phyloP scores from a whole-genome alignment of 164 flowering plant genomes.

The Stephania cephalantha region DNA sequence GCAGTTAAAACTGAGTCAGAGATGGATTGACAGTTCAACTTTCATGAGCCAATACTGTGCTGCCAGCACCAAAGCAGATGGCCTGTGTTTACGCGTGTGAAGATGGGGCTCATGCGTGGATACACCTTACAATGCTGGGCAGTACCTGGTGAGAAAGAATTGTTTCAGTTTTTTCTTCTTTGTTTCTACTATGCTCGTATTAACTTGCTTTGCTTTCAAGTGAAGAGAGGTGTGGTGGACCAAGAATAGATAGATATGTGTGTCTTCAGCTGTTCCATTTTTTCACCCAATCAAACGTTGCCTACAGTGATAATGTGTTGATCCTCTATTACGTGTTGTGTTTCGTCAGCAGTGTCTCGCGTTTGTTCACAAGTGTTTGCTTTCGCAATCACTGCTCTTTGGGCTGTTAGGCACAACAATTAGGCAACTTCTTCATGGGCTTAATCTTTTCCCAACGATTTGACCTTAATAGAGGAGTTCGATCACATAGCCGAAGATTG shows the following conservation, averaged over 20 bases:
- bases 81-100: slow-evolving; percentile 24
- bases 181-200: too few relatives aligned
- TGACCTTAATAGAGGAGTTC: too few relatives aligned
- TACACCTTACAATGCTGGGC: slow-evolving; percentile 12
- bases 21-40: slow-evolving; percentile 5
- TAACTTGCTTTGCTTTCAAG: too few relatives aligned
- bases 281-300: not conserved
- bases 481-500: too few relatives aligned
- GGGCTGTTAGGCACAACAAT: too few relatives aligned
- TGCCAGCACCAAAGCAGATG: not conserved
- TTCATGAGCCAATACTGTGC: not conserved
- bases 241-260: not conserved
- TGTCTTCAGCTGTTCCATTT: not conserved
- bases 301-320: not conserved
- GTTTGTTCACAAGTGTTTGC: not conserved
- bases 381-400: not conserved
- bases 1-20: slow-evolving; percentile 6
- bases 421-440: too few relatives aligned
- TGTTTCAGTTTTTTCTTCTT: not conserved
- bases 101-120: slow-evolving; percentile 31
- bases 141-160: not conserved
- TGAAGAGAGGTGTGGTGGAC: not conserved
- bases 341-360: not conserved
- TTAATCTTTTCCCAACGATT: not conserved
- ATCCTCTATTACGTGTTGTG: not conserved